Base-by-base conservation (phyloP, 2,329 filamentous ascomycete genomes). In the Cytospora schulzeri region DNA sequence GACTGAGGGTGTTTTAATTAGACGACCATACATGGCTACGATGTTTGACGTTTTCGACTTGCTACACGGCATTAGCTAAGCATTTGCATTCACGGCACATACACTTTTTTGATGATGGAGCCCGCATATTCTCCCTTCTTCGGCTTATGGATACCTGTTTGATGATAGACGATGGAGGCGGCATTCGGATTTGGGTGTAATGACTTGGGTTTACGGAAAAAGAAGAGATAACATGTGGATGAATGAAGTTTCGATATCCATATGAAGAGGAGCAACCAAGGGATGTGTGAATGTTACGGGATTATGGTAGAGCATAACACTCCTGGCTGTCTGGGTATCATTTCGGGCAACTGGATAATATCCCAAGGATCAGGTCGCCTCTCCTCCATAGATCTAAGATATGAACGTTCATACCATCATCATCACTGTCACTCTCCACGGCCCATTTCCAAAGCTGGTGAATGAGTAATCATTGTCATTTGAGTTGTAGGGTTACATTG, bases 301-400 rank as follows among this genome's bases (percentile, higher is more conserved):
- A 29, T 50, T 50, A 22, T 35, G 52, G 60, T 24, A 26, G 38
- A 56, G 22, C 29, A 48, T 50, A 38, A 51, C 24, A 11, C 14
- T 51, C 29, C 14, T 51, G 38, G 11, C 28, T 35, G 60, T 51
- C 55, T 62, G 52, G 41, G 60, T 54, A 56, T 62, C 41, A 45
- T 54, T 60, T 56, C 31, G 52, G 48, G 60, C 33, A 62, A 28
- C 22, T 62, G 38, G 22, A 53, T 38, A 41, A 12, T 50, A n/a
- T 56, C 55, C 41, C 48, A 51, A 1, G n/a, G 28, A 22, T 50
- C 35, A 48, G 28, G 28, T 38, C 54, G 59, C 48, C 52, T 29
- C 35, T 28, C 15, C 38, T 62, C 53, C 38, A 51, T 24, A 56
- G 26, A 38, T 51, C 52, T 38, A 56, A 24, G 12, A 55, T 45